A percentile compares a stretch with the other conserved stretches of the same genome.
These are phyloP conservation scores for Cyphellophora europaea DNA, from an alignment of 2,329 filamentous ascomycete genomes.

Conservation along the genomic window DNA sequence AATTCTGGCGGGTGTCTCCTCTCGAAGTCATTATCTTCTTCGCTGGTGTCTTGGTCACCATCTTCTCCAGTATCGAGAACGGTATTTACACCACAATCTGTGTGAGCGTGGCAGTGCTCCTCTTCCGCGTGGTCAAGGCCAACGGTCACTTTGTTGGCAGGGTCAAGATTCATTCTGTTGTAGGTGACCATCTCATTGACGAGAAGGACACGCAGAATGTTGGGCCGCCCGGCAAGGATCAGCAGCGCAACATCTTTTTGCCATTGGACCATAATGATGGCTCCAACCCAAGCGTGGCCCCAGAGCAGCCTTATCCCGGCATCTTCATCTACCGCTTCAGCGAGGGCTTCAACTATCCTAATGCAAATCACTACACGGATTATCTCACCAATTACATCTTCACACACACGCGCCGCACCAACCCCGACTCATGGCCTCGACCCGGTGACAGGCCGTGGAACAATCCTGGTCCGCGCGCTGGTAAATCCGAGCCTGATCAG, in stretches of 20 bases:
- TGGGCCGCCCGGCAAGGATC: conserved; percentile 17
- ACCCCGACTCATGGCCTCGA: conserved; percentile 53
- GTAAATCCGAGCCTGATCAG: conserved; percentile 39
- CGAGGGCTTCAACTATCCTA: conserved; percentile 94
- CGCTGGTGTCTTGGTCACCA: conserved; percentile 76
- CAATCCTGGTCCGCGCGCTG: conserved; percentile 66
- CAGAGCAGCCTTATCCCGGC: conserved; percentile 79
- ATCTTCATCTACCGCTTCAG: conserved; percentile 93
- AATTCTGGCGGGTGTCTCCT: conserved; percentile 90
- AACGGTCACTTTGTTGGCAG: conserved; percentile 75
- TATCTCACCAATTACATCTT: conserved; percentile 62
- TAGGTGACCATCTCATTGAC: conserved; percentile 64
- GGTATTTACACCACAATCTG: conserved; percentile 83
- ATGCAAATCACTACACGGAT: conserved; percentile 81
- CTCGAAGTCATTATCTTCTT: conserved; percentile 90
- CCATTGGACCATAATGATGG: conserved; percentile 83
- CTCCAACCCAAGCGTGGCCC: conserved; percentile 71
- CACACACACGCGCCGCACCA: conserved; percentile 65
- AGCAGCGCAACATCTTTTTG: conserved; percentile 67
- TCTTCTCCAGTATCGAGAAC: conserved; percentile 83
- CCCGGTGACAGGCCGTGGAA: conserved; percentile 88
- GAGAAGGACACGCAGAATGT: conserved; percentile 40
- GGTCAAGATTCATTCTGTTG: conserved; percentile 73
- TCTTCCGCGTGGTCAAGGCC: conserved; percentile 77
- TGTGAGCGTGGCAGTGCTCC: conserved; percentile 64